Evolutionary conservation across 2,329 filamentous ascomycete genomes (phyloP).

Genomic region (Fusarium foetens): DNA sequence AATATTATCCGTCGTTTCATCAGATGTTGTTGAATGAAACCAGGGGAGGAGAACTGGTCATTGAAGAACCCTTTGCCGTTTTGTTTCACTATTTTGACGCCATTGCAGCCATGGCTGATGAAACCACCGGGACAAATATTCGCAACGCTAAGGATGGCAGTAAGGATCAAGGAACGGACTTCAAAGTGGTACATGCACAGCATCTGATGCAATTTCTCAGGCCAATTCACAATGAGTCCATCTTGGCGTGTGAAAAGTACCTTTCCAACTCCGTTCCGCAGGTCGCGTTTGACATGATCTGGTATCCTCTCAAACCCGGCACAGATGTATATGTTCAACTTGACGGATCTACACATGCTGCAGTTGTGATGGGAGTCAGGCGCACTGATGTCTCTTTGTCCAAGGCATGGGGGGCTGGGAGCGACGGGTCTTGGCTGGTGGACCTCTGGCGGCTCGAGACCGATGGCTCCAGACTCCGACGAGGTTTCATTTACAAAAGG

Average conservation of each 20-base stretch:
- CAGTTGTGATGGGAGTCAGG: neutral
- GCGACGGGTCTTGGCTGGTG: neutral
- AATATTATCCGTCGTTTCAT: neutral
- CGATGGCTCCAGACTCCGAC: neutral
- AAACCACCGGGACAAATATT: no score
- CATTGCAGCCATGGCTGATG: neutral
- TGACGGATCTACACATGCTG: neutral
- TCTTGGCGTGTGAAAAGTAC: neutral
- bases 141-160: fast-evolving
- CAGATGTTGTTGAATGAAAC: neutral
- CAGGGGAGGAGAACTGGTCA: neutral
- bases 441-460: neutral
- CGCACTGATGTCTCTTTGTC: fast-evolving
- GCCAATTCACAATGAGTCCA: neutral
- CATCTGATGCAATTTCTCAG: neutral
- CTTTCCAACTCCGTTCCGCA: neutral
- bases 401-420: fast-evolving
- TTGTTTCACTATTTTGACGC: neutral
- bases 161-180: fast-evolving
- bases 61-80: neutral
- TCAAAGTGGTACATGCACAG: fast-evolving
- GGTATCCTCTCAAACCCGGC: neutral
- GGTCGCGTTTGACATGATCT: neutral
- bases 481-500: fast-evolving
- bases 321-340: neutral